phyloP scores from a whole-genome alignment of 148 eudicot genomes.

The Rheum nobile region DNA sequence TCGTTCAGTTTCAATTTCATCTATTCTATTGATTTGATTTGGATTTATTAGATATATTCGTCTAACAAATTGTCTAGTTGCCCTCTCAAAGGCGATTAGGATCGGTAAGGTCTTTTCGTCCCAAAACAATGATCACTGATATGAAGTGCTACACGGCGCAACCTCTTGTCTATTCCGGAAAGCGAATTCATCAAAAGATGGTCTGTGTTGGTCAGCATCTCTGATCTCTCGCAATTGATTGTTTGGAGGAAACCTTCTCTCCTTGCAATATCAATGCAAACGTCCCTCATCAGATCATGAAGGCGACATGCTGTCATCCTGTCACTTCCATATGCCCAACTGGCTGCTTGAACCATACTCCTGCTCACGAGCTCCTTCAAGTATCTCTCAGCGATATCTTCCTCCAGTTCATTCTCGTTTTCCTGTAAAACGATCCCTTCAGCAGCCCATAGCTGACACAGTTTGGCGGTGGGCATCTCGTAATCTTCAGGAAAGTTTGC shows the following conservation, averaged over 20 bases:
- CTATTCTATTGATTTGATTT: no score
- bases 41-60: no score
- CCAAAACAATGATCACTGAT: no score
- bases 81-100: no score
- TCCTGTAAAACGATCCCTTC: not conserved
- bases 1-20: no score
- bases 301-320: not conserved
- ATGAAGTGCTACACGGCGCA: not conserved
- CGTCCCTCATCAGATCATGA: constrained; percentile 6
- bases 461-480: no score
- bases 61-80: no score
- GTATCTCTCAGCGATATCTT: not conserved
- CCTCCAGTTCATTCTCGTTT: not conserved
- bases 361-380: not conserved
- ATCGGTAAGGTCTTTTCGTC: no score
- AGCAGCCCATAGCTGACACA: not conserved
- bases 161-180: not conserved
- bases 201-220: no score
- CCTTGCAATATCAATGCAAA: not conserved
- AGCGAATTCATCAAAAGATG: not conserved
- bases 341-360: not conserved
- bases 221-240: no score
- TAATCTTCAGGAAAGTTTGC: no score
- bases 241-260: not conserved
- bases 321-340: no score